These are phyloP conservation scores for Chaetomiaceae sp. DNA, from an alignment of 2,329 filamentous ascomycete genomes.

Conservation along the genomic window DNA sequence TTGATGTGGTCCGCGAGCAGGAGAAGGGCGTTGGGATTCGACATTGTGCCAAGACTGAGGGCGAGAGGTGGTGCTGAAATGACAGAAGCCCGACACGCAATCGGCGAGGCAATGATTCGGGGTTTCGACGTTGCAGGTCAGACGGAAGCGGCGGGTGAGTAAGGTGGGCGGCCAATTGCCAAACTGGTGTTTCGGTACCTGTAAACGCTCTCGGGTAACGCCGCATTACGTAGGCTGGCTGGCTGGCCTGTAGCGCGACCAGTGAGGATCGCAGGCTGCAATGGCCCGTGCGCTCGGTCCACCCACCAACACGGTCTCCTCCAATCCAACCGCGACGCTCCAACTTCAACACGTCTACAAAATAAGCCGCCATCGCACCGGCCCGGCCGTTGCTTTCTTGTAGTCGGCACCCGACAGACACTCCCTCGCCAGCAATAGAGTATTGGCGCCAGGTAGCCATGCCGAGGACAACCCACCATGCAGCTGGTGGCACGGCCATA, in stretches of 20 bases:
- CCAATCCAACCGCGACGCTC: constrained; percentile 4
- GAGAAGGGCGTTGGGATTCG: constrained; percentile 70
- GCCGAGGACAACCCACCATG: neutral
- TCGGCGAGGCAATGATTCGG: neutral
- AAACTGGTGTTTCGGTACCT: constrained; percentile 9
- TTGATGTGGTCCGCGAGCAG: constrained; percentile 96
- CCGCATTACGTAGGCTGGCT: constrained; percentile 12
- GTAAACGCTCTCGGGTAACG: constrained; percentile 2
- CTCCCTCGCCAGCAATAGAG: neutral
- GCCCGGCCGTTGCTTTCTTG: constrained; percentile 21
- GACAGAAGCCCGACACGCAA: neutral
- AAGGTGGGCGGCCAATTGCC: neutral
- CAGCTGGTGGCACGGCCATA: neutral
- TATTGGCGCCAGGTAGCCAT: neutral
- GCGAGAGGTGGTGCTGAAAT: neutral
- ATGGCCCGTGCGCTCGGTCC: constrained; percentile 9
- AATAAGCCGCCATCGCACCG: constrained; percentile 15
- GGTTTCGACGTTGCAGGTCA: no score
- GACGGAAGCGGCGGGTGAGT: neutral
- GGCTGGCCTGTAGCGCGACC: neutral
- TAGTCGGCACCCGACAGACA: constrained; percentile 6
- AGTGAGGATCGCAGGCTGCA: neutral
- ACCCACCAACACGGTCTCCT: neutral
- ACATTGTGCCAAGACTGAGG: constrained; percentile 32
- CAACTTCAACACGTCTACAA: constrained; percentile 18